Percentiles rank a stretch among this genome's conserved stretches.
Evolutionary conservation across 2,329 filamentous ascomycete species (phyloP).

Genomic region (Leptographium lundbergii): DNA sequence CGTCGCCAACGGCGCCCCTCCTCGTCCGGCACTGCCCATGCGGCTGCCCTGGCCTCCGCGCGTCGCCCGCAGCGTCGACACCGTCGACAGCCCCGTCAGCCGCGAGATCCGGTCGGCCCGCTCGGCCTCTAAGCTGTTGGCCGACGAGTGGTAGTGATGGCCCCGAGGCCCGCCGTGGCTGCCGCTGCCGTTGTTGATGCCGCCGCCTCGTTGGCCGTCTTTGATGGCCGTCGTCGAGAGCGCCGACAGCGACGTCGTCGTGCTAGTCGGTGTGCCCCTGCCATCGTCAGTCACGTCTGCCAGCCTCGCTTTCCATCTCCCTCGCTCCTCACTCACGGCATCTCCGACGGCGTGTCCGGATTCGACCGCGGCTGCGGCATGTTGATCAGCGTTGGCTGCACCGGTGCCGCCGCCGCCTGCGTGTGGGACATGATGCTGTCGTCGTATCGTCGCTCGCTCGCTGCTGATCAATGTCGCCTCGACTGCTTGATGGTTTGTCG

Average conservation of each 20-base stretch:
- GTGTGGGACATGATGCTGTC: background rate
- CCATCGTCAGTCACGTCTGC: background rate
- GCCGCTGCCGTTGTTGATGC: constrained; percentile 15
- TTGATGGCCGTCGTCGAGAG: constrained; percentile 93
- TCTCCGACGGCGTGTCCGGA: constrained; percentile 76
- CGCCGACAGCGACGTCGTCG: constrained; percentile 81
- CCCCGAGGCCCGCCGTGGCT: constrained; percentile 25
- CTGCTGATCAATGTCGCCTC: background rate
- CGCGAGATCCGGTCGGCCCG: constrained; percentile 92
- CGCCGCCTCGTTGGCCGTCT: constrained; percentile 70
- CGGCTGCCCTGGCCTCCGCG: constrained; percentile 13
- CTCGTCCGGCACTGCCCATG: constrained; percentile 18
- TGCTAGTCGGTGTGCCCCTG: constrained; percentile 86
- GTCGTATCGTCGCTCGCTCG: background rate
- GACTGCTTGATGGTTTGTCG: background rate
- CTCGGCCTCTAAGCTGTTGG: constrained; percentile 74
- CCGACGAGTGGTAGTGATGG: constrained; percentile 46
- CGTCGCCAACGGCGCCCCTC: constrained; percentile 1
- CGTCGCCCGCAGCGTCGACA: constrained; percentile 55
- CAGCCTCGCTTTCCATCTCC: background rate
- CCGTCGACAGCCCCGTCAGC: constrained; percentile 78
- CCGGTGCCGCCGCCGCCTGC: constrained; percentile 7
- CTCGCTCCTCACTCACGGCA: constrained; percentile 52
- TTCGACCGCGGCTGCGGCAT: constrained; percentile 72
- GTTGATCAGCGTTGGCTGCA: constrained; percentile 62